Evolutionary conservation across 192 early-diverging fungal species (phyloP), one percentile per base, ranked within the genome.

Genomic region (Blastocladiella britannica): DNA sequence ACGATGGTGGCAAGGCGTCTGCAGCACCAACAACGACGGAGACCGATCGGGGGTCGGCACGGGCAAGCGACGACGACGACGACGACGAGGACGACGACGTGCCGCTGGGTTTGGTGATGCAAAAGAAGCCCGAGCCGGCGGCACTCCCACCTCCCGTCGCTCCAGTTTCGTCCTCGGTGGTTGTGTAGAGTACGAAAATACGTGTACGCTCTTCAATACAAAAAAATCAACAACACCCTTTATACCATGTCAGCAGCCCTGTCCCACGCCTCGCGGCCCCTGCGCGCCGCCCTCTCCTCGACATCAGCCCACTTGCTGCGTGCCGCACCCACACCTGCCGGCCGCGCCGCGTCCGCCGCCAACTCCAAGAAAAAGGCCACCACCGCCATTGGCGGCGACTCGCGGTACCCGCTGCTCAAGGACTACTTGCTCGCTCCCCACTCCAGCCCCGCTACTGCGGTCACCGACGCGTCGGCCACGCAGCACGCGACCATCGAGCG

Each of bases 71-170:
- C 15, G 37, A 47, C 37, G 37, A 47, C n/a, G 15, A 9, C 15
- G 37, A 47, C 37, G 37, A 47, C 37, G 37, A 47, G 37, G 37
- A 47, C 37, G 37, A 47, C 37, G 37, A 47, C 37, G 37, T 47
- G 37, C 37, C 37, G 9, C 37, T 47, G 37, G 37, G 37, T 47
- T 20, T 47, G 37, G 12, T 47, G 15, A 47, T 47, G 37, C 37
- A 47, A 47, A 47, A 47, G 37, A 47, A 47, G n/a, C 37, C 37
- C 37, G 37, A 20, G 5, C 7, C 31, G 9, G 5, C 31, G 2
- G 37, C 37, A 8, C 5, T 8, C 9, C 2, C 37, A 1, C 15
- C 37, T 6, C 15, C 37, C 1, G 37, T 20, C 37, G 37, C 37
- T 9, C 15, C 15, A 9, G 37, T 47, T 9, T 9, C 37, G 37